Evolutionary conservation across 164 flowering plant species (phyloP), one percentile per base, ranked within the genome.

Genomic region (Akebia trifoliata): DNA sequence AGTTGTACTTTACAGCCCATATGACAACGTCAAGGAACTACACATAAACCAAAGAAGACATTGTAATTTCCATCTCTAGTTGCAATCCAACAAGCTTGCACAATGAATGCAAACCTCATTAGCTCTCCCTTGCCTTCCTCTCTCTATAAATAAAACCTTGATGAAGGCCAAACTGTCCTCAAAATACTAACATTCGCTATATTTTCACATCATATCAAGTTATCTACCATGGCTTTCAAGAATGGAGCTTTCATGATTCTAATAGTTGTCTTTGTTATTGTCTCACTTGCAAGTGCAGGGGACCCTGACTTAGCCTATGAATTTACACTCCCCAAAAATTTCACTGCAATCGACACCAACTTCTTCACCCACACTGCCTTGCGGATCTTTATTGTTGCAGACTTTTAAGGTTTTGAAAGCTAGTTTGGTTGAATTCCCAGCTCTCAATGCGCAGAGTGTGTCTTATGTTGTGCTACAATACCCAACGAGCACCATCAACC

Each of bases 401-500:
- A 10, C 32, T 9, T 63, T 69, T 18, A 69, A 32, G 24, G 61
- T 55, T 11, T 39, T 34, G 31, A 63, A 64, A 59, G 69, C 64
- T 1, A 63, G 54, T 54, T 25, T 49, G 62, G 45, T 34, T 0
- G 68, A 58, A 20, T 34, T 65, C 34, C 69, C 69, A 0, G 52
- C 59, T 20, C 63, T 65, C 2, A 54, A 58, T 36, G 60, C 67
- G 2, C 67, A 59, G 34, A 57, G 72, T 51, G 72, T 62, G 4
- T 62, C 69, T 5, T 56, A 26, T 22, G 59, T 66, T 2, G 62
- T 46, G 9, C 63, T 70, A 12, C 42, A 43, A 36, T 71, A 8
- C 63, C 58, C 62, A 1, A 34, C 50, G 2, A 64, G 64, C 34
- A 5, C 50, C 17, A 50, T 57, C 55, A 69, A 64, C 55, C 73